phyloP scores from a whole-genome alignment of 2,329 filamentous ascomycete species.

The Ophiocordyceps camponoti-leonardi region DNA sequence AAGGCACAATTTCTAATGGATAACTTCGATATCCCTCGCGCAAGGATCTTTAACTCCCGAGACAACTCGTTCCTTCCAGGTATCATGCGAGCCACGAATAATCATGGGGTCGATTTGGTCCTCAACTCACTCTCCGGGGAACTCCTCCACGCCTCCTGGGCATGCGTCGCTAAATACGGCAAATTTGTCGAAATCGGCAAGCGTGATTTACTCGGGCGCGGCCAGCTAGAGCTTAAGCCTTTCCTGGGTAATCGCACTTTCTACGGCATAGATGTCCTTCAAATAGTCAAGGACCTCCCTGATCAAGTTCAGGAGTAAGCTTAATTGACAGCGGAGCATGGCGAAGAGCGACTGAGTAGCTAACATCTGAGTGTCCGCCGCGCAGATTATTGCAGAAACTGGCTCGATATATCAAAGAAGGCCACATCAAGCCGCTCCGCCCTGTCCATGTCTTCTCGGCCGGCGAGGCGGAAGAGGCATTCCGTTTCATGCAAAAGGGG shows the following conservation, averaged over 20 bases:
- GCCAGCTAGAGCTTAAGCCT: conserved; percentile 22
- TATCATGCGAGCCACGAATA: conserved; percentile 10
- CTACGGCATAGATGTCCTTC: conserved; percentile 12
- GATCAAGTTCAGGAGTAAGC: background rate
- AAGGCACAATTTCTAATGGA: conserved; percentile 12
- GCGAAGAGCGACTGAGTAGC: no score
- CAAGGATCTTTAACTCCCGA: conserved; percentile 16
- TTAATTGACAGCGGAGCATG: no score
- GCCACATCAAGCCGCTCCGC: conserved; percentile 2
- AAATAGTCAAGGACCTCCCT: background rate
- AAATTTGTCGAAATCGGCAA: conserved; percentile 17
- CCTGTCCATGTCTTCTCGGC: conserved; percentile 1
- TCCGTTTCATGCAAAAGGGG: conserved; percentile 7
- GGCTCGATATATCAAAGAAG: background rate
- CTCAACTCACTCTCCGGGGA: conserved; percentile 18
- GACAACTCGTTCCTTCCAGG: conserved; percentile 12
- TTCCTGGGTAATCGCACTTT: conserved; percentile 19
- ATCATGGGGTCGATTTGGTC: conserved; percentile 18
- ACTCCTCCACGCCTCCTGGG: conserved; percentile 14
- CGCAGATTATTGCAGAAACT: background rate
- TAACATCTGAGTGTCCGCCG: background rate
- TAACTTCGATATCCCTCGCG: conserved; percentile 5
- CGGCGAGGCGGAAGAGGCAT: conserved; percentile 3
- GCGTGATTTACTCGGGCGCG: conserved; percentile 15
- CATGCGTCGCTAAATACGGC: conserved; percentile 16